Percentiles rank a stretch among this genome's conserved stretches.
Conservation (phyloP, 169 alveolate genomes). For the Babesia sp. region DNA sequence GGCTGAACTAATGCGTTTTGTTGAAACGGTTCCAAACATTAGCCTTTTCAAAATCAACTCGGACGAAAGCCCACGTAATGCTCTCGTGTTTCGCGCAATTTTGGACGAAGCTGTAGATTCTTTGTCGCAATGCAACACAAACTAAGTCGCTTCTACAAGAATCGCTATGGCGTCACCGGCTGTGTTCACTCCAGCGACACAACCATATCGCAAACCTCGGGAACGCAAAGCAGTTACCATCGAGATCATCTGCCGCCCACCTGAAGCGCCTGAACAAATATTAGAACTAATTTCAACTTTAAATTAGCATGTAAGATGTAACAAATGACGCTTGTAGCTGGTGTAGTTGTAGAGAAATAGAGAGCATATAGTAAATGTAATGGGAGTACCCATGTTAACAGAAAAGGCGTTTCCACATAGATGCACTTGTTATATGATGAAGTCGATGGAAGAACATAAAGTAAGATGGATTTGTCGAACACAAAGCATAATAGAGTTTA, state of each 20-base stretch:
- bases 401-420: too few relatives aligned
- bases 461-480: too few relatives aligned
- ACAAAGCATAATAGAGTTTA: too few relatives aligned
- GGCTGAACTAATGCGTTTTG: constrained; percentile 6
- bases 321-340: too few relatives aligned
- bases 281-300: too few relatives aligned
- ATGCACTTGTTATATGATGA: too few relatives aligned
- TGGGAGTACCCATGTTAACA: too few relatives aligned
- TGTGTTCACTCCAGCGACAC: constrained; percentile 65
- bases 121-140: neutral
- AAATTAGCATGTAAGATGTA: too few relatives aligned
- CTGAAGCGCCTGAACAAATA: constrained; percentile 61
- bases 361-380: too few relatives aligned
- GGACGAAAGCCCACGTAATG: constrained; percentile 5
- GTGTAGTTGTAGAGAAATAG: too few relatives aligned
- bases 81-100: neutral
- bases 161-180: constrained; percentile 69
- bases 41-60: constrained; percentile 16
- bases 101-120: constrained; percentile 19
- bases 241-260: constrained; percentile 67
- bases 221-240: constrained; percentile 68
- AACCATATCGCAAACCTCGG: constrained; percentile 66
- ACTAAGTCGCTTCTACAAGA: constrained; percentile 52
- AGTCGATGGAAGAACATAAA: too few relatives aligned
- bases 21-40: neutral